Base-by-base conservation (phyloP, 169 alveolate genomes). In the Eimeria brunetti region DNA sequence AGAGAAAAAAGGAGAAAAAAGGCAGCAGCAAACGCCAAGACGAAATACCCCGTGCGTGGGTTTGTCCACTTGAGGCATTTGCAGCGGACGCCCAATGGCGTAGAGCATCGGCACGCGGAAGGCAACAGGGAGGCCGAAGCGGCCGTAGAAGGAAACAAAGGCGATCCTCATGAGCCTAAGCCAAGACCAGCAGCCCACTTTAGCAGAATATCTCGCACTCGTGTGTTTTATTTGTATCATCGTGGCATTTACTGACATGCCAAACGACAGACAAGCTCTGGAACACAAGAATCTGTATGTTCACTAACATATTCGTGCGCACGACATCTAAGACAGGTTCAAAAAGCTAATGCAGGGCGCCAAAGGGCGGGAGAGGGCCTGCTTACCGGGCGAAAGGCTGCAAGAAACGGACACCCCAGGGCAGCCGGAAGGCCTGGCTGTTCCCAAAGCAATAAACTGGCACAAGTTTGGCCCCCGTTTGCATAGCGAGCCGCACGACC, bases 361-460 rank as follows among this genome's bases (percentile, higher is more conserved):
- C 69, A 60, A 9, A 6, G 38, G 9, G n/a, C 60, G 24, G 89
- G 24, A 20, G 20, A 69, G 27, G 44, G 27, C 49, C 49, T 56
- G 38, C 64, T 3, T 51, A 94, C 96, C 96, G 44, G 71, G 96
- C 96, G 14, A 94, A 56, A 20, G 94, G 94, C 89, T 88, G 96
- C 78, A 94, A 60, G 62, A 33, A 33, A n/a, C 84, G 64, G 85
- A 84, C 78, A 5, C 94, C 96, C 86, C 78, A 56, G 6, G 90
- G 86, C 36, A 94, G 94, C 16, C 80, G 69, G 88, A 41, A 94
- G 1, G 94, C 85, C 58, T 85, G 85, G 76, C 94, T 83, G 49
- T 94, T 83, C 8, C 96, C 96, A 85, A 94, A 94, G 83, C 94
- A 83, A 44, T 94, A 94, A 11, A 94, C 75, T 0, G 96, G 96